Evolutionary conservation across 2,329 filamentous ascomycete species (phyloP), one percentile per base, ranked within the genome.

Genomic region (Fusarium phyllophilum): DNA sequence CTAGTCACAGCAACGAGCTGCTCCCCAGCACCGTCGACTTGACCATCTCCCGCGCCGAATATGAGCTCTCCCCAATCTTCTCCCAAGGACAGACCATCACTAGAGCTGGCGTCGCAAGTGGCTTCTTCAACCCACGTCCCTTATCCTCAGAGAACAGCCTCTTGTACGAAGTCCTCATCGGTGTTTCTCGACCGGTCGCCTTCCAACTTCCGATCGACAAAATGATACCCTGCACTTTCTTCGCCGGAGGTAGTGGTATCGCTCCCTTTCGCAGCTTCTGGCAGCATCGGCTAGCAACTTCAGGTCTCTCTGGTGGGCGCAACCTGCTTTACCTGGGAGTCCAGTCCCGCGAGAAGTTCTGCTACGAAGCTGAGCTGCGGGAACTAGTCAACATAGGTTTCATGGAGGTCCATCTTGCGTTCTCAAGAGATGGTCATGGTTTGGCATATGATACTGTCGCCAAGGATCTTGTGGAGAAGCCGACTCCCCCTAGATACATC

Each of bases 181-280:
- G 87, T 3, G 83, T 89, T 0, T 89, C 87, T 0, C 82, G 86
- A 1, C 87, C 87, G 0, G 82, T 86, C 4, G 82, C 85, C 4
- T 89, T 89, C 74, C 86, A 88, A 52, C 80, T 89, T 1, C 87
- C 87, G 0, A 79, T 87, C 10, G 85, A 88, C 41, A 80, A 82
- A 20, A 85, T 86, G 38, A 85, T 85, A 0, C 87, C 86, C 0
- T 87, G 86, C 26, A 86, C 86, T 1, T 86, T 86, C 73, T 89
- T 89, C 72, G 87, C 87, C 0, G 87, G 87, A 18, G 87, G 86
- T 1, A 87, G 85, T 46, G 87, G 87, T 4, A 87, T 89, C 33
- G 87, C 87, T 0, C 86, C 87, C 0, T 89, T 88, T 79, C 81
- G 87, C 9, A 86, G 85, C 56, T 88, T 89, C 75, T 89, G 86